phyloP scores from a whole-genome alignment of 768 basidiomycete species.

The Rhodosporidiobolus odoratus region DNA sequence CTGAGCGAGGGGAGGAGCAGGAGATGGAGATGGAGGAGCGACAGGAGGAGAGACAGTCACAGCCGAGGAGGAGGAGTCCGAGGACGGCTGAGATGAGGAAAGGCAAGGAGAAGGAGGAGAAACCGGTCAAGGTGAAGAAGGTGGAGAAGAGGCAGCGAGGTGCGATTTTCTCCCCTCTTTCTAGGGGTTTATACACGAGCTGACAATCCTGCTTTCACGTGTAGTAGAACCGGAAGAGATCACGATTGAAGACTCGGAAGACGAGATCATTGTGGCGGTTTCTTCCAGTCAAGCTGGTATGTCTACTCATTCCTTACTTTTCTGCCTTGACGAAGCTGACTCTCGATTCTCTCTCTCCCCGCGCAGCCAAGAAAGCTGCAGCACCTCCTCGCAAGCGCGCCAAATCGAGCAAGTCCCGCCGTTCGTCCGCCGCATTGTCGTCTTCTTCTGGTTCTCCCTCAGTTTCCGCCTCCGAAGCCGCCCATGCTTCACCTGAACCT shows the following conservation, averaged over 20 bases:
- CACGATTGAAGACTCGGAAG: conserved; percentile 3
- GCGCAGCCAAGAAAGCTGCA: background rate
- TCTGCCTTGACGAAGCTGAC: background rate
- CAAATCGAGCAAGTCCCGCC: background rate
- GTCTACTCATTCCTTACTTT: background rate
- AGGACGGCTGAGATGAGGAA: background rate
- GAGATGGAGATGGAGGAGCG: background rate
- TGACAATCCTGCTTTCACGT: background rate
- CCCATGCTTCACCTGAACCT: background rate
- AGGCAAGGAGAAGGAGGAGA: background rate
- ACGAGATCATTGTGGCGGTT: conserved; percentile 1
- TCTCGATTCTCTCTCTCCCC: background rate
- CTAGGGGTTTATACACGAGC: background rate
- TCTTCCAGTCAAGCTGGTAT: background rate
- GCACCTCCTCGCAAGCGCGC: conserved; percentile 12
- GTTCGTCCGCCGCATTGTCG: background rate
- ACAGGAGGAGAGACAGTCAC: background rate
- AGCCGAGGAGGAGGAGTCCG: background rate
- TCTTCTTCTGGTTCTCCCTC: background rate
- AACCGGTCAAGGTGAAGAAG: too few relatives aligned
- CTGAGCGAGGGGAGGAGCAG: background rate
- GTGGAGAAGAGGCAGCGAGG: background rate
- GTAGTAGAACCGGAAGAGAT: background rate
- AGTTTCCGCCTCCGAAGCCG: background rate
- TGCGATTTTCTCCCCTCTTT: background rate